Base-by-base conservation (phyloP, 2,329 filamentous ascomycete species). In the Colletotrichum viniferum region DNA sequence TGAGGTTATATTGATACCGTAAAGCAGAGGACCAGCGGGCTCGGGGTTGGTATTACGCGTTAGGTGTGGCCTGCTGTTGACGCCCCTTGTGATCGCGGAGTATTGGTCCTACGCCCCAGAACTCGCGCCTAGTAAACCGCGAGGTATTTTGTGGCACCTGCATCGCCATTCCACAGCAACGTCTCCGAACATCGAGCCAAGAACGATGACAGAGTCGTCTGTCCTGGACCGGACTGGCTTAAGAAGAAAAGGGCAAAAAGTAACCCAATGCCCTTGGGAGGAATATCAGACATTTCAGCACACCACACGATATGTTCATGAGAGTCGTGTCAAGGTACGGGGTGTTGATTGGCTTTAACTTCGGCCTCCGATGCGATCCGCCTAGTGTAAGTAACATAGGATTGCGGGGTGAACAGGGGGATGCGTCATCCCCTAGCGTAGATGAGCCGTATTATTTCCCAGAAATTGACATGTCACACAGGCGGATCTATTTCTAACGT, bases 151-250 rank as follows among this genome's bases (percentile, higher is more conserved):
- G 43, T 52, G 43, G 0, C n/a, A 5, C 43, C 43, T 48, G 43
- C 12, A 48, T 21, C n/a, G 12, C 43, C 6, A 12, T 52, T 52
- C 10, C 43, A 2, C n/a, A 21, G 43, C n/a, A 21, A 52, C n/a
- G n/a, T 12, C n/a, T 52, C 10, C n/a, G 4, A 4, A 24, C 8
- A 13, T 21, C 3, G 2, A 24, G 10, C 10, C 5, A 5, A 21
- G 10, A 8, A 52, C 43, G 43, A 52, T 21, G n/a, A 52, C 2
- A 43, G 0, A 21, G n/a, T 21, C 9, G n/a, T 7, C 43, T n/a
- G 0, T 12, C 9, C n/a, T 13, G 0, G 18, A 1, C 43, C 21
- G n/a, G 5, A 48, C 1, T 13, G 1, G 18, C 16, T 1, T 21
- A n/a, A 16, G 0, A 48, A 48, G 38, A 48, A n/a, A n/a, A 43